phyloP scores from a whole-genome alignment of 306 rosid genomes.

The Prunus fruticosa region DNA sequence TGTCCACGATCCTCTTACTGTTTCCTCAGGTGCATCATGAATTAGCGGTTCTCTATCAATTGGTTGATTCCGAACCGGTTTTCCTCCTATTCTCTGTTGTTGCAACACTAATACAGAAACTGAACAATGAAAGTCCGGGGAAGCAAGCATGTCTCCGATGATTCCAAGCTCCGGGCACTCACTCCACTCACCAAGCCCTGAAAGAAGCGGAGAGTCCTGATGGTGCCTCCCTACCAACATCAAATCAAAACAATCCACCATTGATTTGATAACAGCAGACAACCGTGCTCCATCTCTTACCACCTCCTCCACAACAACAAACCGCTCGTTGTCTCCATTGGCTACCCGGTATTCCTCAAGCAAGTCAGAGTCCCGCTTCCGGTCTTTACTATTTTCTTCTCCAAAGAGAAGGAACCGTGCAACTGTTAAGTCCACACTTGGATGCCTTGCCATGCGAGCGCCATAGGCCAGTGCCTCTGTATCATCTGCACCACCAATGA shows the following conservation, averaged over 20 bases:
- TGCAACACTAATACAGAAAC: constrained; percentile 63
- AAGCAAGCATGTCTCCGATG: constrained; percentile 66
- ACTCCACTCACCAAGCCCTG: constrained; percentile 55
- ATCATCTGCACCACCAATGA: constrained; percentile 71
- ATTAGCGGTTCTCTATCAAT: constrained; percentile 23
- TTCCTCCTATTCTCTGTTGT: constrained; percentile 55
- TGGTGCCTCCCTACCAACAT: constrained; percentile 60
- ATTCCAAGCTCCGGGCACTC: constrained; percentile 65
- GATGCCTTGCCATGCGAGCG: constrained; percentile 54
- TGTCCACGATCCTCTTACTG: constrained; percentile 29
- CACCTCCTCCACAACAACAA: constrained; percentile 58
- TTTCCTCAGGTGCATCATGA: constrained; percentile 22
- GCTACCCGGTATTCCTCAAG: constrained; percentile 46
- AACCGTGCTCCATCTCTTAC: constrained; percentile 60
- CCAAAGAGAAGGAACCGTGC: constrained; percentile 62
- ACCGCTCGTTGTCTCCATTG: constrained; percentile 39
- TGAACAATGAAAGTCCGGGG: constrained; percentile 45
- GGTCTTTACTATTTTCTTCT: constrained; percentile 42
- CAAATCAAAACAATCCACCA: constrained; percentile 62
- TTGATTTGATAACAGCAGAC: constrained; percentile 27
- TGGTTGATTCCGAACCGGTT: neutral
- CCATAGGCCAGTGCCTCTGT: constrained; percentile 65
- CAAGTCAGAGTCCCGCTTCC: constrained; percentile 52
- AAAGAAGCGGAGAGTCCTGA: constrained; percentile 29
- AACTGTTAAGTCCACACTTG: constrained; percentile 42